Conservation (phyloP, 768 basidiomycete species). For the Boletus rex-veris region DNA sequence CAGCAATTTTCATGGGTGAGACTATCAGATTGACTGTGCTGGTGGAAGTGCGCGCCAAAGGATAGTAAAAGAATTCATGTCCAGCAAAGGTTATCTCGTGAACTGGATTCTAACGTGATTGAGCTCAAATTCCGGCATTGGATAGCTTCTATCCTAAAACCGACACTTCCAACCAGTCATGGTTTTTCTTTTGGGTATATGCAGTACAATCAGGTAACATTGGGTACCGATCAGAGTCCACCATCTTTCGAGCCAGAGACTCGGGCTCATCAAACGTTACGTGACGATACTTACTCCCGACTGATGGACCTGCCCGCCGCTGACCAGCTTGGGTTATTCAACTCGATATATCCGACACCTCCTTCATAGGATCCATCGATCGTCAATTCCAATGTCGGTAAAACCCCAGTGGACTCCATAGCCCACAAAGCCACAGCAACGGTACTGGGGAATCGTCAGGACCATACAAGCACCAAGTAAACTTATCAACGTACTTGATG, state of each 20-base stretch:
- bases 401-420: slow-evolving; percentile 46
- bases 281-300: too few relatives aligned
- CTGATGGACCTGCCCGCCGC: slow-evolving; percentile 12
- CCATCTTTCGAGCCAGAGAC: too few relatives aligned
- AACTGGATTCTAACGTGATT: not conserved
- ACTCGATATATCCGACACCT: slow-evolving; percentile 54
- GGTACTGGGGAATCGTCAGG: slow-evolving; percentile 35
- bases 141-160: not conserved
- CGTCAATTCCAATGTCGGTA: slow-evolving; percentile 51
- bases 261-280: too few relatives aligned
- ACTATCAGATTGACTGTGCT: not conserved
- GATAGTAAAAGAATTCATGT: too few relatives aligned
- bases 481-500: slow-evolving; percentile 46
- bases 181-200: too few relatives aligned
- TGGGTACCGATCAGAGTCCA: too few relatives aligned
- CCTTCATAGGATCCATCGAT: slow-evolving; percentile 61
- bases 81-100: not conserved
- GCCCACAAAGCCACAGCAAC: slow-evolving; percentile 69
- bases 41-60: not conserved
- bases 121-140: not conserved
- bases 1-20: slow-evolving; percentile 47
- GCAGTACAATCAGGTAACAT: too few relatives aligned
- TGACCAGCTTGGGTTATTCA: slow-evolving; percentile 61
- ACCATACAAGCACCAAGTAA: not conserved
- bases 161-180: too few relatives aligned